phyloP scores from a whole-genome alignment of 306 rosid genomes.

The Corylus avellana region DNA sequence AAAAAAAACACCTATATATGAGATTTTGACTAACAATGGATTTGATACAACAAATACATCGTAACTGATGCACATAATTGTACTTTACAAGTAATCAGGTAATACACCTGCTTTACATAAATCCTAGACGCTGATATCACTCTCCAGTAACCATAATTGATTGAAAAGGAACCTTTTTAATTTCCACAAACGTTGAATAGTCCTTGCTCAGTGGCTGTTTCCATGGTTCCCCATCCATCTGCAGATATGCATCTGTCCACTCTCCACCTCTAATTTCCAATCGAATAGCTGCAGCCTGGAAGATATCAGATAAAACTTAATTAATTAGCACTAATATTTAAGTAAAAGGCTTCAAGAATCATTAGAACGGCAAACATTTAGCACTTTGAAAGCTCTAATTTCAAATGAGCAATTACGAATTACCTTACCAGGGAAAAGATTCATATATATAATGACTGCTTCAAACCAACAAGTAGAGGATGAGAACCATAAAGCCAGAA shows the following conservation, averaged over 20 bases:
- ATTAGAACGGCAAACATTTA: neutral
- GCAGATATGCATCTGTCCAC: conserved; percentile 79
- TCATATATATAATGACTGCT: neutral
- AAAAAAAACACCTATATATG: neutral
- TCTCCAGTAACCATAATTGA: conserved; percentile 74
- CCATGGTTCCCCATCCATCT: conserved; percentile 99
- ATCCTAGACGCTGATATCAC: conserved; percentile 26
- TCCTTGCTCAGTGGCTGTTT: conserved; percentile 74
- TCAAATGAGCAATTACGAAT: neutral
- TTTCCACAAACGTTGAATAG: conserved; percentile 79
- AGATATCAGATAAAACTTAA: conserved; percentile 24
- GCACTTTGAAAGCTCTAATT: neutral
- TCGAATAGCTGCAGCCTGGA: conserved; percentile 89
- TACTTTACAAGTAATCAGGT: conserved; percentile 28
- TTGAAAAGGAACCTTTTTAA: conserved; percentile 82
- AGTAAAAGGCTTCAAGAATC: neutral
- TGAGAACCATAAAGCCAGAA: neutral
- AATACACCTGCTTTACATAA: conserved; percentile 20
- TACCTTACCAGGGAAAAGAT: neutral
- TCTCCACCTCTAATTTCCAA: conserved; percentile 91
- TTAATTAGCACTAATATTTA: neutral
- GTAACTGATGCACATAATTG: neutral
- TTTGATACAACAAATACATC: conserved; percentile 2
- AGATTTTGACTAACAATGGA: neutral
- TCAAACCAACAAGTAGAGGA: no score